Evolutionary conservation across 345 rosid genomes (phyloP).

Genomic region (Populus simonii): DNA sequence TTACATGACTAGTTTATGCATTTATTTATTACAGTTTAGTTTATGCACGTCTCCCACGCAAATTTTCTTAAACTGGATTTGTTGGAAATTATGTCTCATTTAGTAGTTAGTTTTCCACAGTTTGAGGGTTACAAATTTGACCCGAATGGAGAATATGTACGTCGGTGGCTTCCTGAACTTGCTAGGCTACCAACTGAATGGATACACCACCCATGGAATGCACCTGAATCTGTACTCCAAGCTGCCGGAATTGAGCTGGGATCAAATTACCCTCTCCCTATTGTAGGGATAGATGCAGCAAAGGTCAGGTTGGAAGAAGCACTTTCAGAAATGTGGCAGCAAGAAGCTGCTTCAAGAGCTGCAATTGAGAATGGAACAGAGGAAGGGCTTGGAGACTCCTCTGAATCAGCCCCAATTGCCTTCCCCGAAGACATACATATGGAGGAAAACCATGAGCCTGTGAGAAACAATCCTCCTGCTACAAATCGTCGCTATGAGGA

Average conservation of each 20-base stretch:
- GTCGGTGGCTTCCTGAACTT: constrained; percentile 98
- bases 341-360: constrained; percentile 91
- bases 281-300: constrained; percentile 79
- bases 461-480: constrained; percentile 45
- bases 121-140: constrained; percentile 93
- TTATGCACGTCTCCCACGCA: background rate
- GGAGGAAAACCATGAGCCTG: constrained; percentile 59
- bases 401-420: constrained; percentile 59
- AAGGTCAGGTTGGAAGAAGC: constrained; percentile 80
- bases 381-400: constrained; percentile 97
- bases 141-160: constrained; percentile 87
- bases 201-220: constrained; percentile 99
- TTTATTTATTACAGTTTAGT: background rate
- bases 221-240: constrained; percentile 86
- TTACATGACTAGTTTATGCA: background rate
- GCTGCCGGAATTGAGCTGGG: constrained; percentile 99
- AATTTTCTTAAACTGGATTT: background rate
- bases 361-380: constrained; percentile 89
- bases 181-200: constrained; percentile 96
- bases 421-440: constrained; percentile 74
- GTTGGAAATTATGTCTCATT: constrained; percentile 1
- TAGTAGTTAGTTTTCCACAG: constrained; percentile 35
- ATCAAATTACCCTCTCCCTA: constrained; percentile 89
- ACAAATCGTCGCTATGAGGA: constrained; percentile 62
- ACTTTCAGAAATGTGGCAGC: constrained; percentile 89